Conservation (phyloP, 148 eudicot genomes). For the Heliamphora exappendiculata region DNA sequence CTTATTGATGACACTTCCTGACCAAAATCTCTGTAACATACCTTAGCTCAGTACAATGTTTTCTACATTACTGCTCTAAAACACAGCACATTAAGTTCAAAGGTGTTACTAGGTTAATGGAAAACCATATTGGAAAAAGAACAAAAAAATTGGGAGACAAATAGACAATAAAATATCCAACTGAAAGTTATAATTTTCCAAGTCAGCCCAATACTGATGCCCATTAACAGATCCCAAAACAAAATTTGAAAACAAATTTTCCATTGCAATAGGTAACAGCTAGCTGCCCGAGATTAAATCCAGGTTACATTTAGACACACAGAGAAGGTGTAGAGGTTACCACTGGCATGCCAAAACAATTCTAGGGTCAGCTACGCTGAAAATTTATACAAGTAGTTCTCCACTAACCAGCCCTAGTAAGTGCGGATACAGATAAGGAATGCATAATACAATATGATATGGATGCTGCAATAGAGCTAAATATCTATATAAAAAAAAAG, state of each 20-base stretch:
- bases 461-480: no score
- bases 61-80: background rate
- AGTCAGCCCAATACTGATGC: background rate
- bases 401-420: no score
- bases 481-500: no score
- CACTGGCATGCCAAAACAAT: no score
- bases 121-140: background rate
- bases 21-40: slow-evolving; percentile 44
- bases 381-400: no score
- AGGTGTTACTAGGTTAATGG: background rate
- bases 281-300: no score
- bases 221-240: background rate
- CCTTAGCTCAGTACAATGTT: background rate
- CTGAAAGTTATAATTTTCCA: background rate
- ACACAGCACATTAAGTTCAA: background rate
- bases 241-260: background rate
- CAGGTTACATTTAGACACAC: no score
- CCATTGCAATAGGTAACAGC: background rate
- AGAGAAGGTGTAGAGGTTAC: no score
- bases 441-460: no score
- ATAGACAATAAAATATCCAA: background rate
- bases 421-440: no score
- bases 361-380: no score
- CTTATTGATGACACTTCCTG: slow-evolving; percentile 38
- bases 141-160: background rate